Evolutionary conservation across 768 basidiomycete genomes (phyloP).

Genomic region (Suillus variegatus): DNA sequence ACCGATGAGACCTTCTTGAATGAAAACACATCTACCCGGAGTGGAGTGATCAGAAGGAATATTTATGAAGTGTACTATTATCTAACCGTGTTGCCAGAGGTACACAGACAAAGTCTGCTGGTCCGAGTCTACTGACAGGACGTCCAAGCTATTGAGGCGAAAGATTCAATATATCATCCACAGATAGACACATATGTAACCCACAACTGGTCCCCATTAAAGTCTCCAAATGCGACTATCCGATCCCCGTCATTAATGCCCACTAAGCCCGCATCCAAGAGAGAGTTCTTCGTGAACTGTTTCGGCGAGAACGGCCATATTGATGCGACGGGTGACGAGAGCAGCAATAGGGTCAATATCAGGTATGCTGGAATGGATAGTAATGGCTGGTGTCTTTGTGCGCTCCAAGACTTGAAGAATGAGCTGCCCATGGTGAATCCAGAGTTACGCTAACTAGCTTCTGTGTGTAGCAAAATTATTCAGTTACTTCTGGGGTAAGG

Average conservation of each 20-base stretch:
- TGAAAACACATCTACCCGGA: conserved; percentile 53
- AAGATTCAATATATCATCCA: conserved; percentile 1
- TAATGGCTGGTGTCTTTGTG: conserved; percentile 5
- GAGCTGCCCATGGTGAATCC: neutral
- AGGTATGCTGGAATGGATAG: conserved; percentile 1
- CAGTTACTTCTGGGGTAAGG: neutral
- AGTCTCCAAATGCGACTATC: conserved; percentile 91
- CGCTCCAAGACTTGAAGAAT: conserved; percentile 2
- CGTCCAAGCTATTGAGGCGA: conserved; percentile 61
- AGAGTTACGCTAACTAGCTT: neutral
- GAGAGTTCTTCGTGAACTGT: conserved; percentile 77
- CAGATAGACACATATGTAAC: conserved; percentile 27
- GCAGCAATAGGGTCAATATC: conserved; percentile 15
- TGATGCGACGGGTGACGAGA: conserved; percentile 27
- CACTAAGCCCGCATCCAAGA: conserved; percentile 78
- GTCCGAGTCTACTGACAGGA: conserved; percentile 74
- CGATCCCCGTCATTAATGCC: conserved; percentile 74
- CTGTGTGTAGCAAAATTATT: neutral
- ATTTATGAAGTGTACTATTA: neutral
- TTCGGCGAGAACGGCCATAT: conserved; percentile 90
- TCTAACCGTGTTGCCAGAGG: conserved; percentile 79
- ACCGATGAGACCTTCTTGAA: conserved; percentile 55
- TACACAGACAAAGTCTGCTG: conserved; percentile 76
- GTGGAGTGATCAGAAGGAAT: conserved; percentile 8
- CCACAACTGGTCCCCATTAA: conserved; percentile 94